A percentile compares a stretch with the other conserved stretches of the same genome.
Conservation (phyloP, 1,139 yeast species). For the Hemisphaericaspora subhashii region DNA sequence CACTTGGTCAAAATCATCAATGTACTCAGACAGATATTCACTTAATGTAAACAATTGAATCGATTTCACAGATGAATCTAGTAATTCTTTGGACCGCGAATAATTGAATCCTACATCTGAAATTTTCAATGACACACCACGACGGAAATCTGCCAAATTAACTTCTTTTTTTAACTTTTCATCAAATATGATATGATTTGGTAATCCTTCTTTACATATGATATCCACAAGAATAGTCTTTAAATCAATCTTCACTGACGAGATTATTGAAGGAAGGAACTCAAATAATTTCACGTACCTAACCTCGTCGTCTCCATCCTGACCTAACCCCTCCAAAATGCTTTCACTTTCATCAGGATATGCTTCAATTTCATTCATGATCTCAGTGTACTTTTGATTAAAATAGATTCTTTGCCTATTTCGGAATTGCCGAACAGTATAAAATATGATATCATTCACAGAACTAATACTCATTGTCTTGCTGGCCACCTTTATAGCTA, state of each 20-base stretch:
- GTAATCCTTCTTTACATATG: constrained; percentile 45
- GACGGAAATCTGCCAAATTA: constrained; percentile 39
- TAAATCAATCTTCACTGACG: constrained; percentile 27
- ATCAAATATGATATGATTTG: constrained; percentile 31
- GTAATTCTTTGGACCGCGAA: constrained; percentile 23
- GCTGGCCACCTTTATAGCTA: constrained; percentile 27
- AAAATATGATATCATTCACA: constrained; percentile 40
- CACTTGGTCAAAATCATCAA: constrained; percentile 37
- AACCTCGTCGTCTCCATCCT: not conserved
- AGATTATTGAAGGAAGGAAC: constrained; percentile 30
- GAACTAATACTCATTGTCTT: constrained; percentile 34
- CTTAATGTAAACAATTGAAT: constrained; percentile 40
- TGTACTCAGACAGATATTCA: constrained; percentile 38
- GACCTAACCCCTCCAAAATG: not conserved
- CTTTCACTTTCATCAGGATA: not conserved
- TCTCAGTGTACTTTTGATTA: constrained; percentile 26
- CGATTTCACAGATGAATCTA: constrained; percentile 20
- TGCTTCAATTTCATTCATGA: constrained; percentile 1
- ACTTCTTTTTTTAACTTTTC: constrained; percentile 23
- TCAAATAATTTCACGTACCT: constrained; percentile 29
- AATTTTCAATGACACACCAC: constrained; percentile 39
- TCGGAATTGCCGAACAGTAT: constrained; percentile 34
- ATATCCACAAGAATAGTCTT: constrained; percentile 34
- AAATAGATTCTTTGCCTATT: constrained; percentile 28
- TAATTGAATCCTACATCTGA: constrained; percentile 23